Base-by-base conservation (phyloP, 2,329 filamentous ascomycete species). In the Cylindrodendrum hubeiense region DNA sequence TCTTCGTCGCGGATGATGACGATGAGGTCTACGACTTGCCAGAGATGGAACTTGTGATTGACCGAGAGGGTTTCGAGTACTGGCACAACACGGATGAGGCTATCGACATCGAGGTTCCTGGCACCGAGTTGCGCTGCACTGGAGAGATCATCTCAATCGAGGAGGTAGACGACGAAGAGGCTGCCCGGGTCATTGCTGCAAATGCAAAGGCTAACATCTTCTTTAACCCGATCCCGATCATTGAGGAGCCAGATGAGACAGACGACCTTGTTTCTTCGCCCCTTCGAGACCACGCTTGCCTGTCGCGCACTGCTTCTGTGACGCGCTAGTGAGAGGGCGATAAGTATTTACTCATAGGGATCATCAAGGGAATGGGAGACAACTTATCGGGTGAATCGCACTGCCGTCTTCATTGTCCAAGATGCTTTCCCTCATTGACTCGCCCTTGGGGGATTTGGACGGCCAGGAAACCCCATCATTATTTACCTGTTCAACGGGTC, bases 1-100 rank as follows among this genome's bases (percentile, higher is more conserved):
- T 79, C 0, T 79, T 73, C 33, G 28, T 78, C 2, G 72, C 69
- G 1, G 60, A 74, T 2, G 70, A 76, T 15, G 74, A 75, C 17
- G 68, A 74, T 0, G 74, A 78, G 0, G 17, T 68, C 1, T 65
- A 66, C 0, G 58, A 72, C 15, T 51, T 80, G 12, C 78, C 75
- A 0, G 74, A 76, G 52, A 60, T 74, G 34, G 78, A 80, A 54
- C 49, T 80, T 17, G 68, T 69, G 1, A 53, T 80, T 3, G 76
- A 80, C 9, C 54, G 71, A 5, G 70, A 74, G 1, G 67, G 55
- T 0, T 79, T 71, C 15, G 74, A 76, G 51, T 49, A 65, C 12
- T 66, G 73, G n/a, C 74, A 71, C 28, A 68, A 67, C 0, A 41
- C 65, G 5, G 64, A 62, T 0, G 76, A 66, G 0, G 72, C 67